Conservation (phyloP, 305 asterid species). For the Withania somnifera region DNA sequence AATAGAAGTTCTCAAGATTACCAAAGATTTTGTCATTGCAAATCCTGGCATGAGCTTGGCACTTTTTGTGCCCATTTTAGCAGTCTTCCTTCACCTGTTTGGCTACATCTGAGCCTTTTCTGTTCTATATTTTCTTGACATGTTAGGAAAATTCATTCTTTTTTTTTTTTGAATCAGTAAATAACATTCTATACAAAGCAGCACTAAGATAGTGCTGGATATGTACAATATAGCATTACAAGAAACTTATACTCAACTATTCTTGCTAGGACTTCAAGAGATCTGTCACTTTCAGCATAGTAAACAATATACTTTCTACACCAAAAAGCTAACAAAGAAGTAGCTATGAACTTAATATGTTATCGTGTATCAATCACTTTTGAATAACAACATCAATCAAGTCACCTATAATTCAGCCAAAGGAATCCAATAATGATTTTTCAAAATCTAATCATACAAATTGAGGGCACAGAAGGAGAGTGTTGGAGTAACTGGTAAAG, state of each 20-base stretch:
- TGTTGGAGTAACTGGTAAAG: too few relatives aligned
- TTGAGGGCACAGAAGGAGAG: too few relatives aligned
- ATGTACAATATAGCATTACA: not conserved
- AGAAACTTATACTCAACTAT: not conserved
- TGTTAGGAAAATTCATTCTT: not conserved
- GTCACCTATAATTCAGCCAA: too few relatives aligned
- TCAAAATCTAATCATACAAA: too few relatives aligned
- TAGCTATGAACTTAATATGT: not conserved
- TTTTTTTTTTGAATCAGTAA: not conserved
- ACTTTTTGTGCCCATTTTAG: not conserved
- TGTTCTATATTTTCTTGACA: not conserved
- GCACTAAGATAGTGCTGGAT: not conserved
- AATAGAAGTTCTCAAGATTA: not conserved
- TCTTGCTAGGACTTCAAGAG: not conserved
- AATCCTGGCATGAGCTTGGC: conserved; percentile 4
- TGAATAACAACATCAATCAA: too few relatives aligned
- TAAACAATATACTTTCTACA: not conserved
- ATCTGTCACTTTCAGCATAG: not conserved
- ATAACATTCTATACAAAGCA: not conserved
- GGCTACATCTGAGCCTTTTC: not conserved
- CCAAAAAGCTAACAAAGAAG: not conserved
- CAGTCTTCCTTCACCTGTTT: not conserved
- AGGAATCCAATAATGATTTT: too few relatives aligned
- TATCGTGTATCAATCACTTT: not conserved
- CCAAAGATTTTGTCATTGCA: conserved; percentile 3